Percentiles rank a stretch among this genome's conserved stretches.
Evolutionary conservation across 495 filamentous ascomycete genomes (phyloP).

Genomic region (Cairneyella variabilis): DNA sequence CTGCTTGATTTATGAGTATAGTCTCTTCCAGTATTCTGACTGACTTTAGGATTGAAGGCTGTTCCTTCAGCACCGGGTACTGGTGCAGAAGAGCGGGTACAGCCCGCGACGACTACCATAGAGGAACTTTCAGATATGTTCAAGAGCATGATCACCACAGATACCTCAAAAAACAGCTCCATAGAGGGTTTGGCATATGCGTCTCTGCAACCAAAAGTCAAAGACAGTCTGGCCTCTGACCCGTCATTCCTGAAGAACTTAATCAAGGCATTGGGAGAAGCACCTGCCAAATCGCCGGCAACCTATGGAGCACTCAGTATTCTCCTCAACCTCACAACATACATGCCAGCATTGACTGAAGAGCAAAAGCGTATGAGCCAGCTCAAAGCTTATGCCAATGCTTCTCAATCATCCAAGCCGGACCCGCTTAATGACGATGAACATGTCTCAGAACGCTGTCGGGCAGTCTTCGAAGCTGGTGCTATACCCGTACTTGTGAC

Average conservation of each 20-base stretch:
- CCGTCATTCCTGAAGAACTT: constrained; percentile 60
- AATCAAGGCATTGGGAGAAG: constrained; percentile 57
- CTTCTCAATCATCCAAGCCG: constrained; percentile 56
- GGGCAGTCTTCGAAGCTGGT: constrained; percentile 68
- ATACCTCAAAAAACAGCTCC: constrained; percentile 54
- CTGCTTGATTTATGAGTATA: neutral
- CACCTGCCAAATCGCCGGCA: constrained; percentile 59
- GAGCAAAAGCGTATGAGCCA: constrained; percentile 88
- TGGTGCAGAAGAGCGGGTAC: constrained; percentile 38
- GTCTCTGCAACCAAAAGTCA: constrained; percentile 76
- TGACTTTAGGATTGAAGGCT: constrained; percentile 50
- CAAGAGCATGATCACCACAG: constrained; percentile 65
- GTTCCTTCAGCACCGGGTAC: constrained; percentile 31
- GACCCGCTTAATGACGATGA: constrained; percentile 71
- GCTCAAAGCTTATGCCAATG: constrained; percentile 89
- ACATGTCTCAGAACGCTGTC: constrained; percentile 73
- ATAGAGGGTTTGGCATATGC: constrained; percentile 93
- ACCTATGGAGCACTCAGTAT: constrained; percentile 84
- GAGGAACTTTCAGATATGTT: constrained; percentile 75
- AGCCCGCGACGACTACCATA: constrained; percentile 51
- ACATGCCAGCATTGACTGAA: constrained; percentile 74
- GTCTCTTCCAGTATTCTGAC: constrained; percentile 29
- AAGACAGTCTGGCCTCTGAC: constrained; percentile 71
- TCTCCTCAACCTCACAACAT: constrained; percentile 75
- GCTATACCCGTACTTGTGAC: constrained; percentile 69